Evolutionary conservation across 139 green algal species (phyloP).

Genomic region (Coccomyxa sp.): DNA sequence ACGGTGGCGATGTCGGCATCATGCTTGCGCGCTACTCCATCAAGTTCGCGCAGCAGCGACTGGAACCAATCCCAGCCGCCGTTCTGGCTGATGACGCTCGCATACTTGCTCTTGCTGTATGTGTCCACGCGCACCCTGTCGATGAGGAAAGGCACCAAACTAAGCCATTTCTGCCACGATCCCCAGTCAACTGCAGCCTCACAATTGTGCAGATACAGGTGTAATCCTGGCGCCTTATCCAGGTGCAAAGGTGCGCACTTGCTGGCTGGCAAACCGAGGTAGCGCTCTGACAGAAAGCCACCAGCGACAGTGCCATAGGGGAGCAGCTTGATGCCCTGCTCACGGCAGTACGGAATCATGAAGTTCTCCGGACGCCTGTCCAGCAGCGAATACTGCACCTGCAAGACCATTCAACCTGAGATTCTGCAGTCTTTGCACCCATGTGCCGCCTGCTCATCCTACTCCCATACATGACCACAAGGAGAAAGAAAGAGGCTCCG

Average conservation of each 20-base stretch:
- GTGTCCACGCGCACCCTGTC: constrained; percentile 46
- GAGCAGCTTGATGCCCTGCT: constrained; percentile 62
- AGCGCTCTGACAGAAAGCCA: constrained; percentile 64
- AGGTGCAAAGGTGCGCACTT: neutral
- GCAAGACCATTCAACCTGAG: constrained; percentile 11
- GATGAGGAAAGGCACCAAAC: neutral
- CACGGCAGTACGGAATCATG: constrained; percentile 63
- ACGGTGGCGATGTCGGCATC: constrained; percentile 66
- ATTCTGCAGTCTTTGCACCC: neutral
- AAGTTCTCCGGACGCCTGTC: constrained; percentile 65
- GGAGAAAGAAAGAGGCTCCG: too few species aligned
- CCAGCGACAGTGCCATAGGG: constrained; percentile 80
- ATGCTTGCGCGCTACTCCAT: constrained; percentile 51
- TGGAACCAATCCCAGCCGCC: constrained; percentile 76
- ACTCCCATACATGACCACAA: too few species aligned
- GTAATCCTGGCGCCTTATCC: too few species aligned
- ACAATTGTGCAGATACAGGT: too few species aligned
- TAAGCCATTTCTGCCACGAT: too few species aligned
- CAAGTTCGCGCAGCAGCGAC: constrained; percentile 29
- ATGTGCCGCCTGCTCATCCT: too few species aligned
- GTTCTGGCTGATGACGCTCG: constrained; percentile 48
- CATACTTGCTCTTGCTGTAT: constrained; percentile 73
- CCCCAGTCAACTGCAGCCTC: too few species aligned
- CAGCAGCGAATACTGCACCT: constrained; percentile 86
- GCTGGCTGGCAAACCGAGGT: constrained; percentile 20